Percentiles rank a stretch among this genome's conserved stretches.
phyloP scores from a whole-genome alignment of 2,329 filamentous ascomycete species.

The Canariomyces notabilis region DNA sequence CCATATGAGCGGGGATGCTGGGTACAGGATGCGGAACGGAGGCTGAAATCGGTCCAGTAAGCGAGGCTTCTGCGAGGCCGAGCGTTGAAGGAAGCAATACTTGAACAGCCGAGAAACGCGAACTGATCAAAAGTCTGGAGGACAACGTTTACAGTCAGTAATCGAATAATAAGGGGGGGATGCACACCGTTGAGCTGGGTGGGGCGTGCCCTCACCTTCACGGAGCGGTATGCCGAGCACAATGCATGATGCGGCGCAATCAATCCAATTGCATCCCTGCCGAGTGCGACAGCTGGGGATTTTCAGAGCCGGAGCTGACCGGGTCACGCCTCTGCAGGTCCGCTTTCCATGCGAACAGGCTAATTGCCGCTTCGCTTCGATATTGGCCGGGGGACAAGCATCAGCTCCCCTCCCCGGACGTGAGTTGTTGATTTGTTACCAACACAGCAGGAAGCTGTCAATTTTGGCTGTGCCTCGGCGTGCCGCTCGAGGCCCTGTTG shows the following conservation, averaged over 20 bases:
- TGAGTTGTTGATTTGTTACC: slow-evolving; percentile 10
- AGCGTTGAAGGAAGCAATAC: no score
- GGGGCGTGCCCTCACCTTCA: slow-evolving; percentile 12
- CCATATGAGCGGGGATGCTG: not conserved
- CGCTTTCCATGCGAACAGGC: slow-evolving; percentile 24
- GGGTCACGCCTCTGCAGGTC: slow-evolving; percentile 5
- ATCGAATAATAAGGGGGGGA: not conserved
- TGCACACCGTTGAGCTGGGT: slow-evolving; percentile 12
- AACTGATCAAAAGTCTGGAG: slow-evolving; percentile 1
- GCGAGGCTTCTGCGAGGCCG: no score
- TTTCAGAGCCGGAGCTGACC: slow-evolving; percentile 9
- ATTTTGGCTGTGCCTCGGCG: slow-evolving; percentile 18
- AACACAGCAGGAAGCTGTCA: slow-evolving; percentile 13
- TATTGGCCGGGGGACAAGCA: slow-evolving; percentile 20
- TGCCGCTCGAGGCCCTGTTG: slow-evolving; percentile 17
- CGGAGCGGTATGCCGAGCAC: slow-evolving; percentile 25
- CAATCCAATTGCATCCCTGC: slow-evolving; percentile 19
- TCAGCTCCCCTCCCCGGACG: slow-evolving; percentile 11
- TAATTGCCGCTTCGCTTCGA: slow-evolving; percentile 25
- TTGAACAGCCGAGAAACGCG: not conserved
- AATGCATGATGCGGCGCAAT: slow-evolving; percentile 18
- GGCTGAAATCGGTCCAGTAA: slow-evolving; percentile 15
- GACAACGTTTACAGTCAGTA: no score
- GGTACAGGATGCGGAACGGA: slow-evolving; percentile 14
- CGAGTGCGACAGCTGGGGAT: slow-evolving; percentile 14